Conservation (phyloP, 2,329 filamentous ascomycete genomes). For the Cytospora piceicola region DNA sequence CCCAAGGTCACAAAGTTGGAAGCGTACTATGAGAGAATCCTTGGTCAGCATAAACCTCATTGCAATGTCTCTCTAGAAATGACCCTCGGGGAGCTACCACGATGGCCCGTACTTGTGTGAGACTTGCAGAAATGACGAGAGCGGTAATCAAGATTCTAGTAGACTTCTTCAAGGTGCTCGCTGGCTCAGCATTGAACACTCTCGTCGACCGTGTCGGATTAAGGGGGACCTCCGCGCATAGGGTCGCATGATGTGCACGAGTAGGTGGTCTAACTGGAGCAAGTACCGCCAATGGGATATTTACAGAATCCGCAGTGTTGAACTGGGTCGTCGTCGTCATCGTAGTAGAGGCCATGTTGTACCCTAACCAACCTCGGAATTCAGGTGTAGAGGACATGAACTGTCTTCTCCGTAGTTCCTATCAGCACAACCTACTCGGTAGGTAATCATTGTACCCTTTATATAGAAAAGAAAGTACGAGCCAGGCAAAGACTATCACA, state of each 20-base stretch:
- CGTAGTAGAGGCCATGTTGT: background rate
- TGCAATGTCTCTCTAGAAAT: too few species aligned
- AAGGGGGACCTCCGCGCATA: background rate
- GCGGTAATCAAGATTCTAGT: slow-evolving; percentile 18
- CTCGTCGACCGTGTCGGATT: background rate
- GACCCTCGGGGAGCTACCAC: too few species aligned
- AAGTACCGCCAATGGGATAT: background rate
- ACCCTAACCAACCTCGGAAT: too few species aligned
- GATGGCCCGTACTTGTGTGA: slow-evolving; percentile 9
- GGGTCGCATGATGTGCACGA: background rate
- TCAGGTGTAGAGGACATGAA: background rate
- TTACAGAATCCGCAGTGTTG: background rate
- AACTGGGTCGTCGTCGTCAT: background rate
- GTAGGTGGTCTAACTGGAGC: background rate
- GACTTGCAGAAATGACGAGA: slow-evolving; percentile 22
- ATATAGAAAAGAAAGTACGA: background rate
- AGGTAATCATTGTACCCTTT: background rate
- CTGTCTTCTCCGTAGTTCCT: background rate
- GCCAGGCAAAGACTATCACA: background rate
- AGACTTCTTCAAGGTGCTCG: slow-evolving; percentile 18
- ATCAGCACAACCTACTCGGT: too few species aligned
- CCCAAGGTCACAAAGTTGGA: slow-evolving; percentile 39
- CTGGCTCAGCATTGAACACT: slow-evolving; percentile 15
- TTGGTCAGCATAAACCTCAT: background rate
- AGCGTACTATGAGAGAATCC: slow-evolving; percentile 34